phyloP scores from a whole-genome alignment of 2,329 filamentous ascomycete genomes.

The Neofusicoccum sp. region DNA sequence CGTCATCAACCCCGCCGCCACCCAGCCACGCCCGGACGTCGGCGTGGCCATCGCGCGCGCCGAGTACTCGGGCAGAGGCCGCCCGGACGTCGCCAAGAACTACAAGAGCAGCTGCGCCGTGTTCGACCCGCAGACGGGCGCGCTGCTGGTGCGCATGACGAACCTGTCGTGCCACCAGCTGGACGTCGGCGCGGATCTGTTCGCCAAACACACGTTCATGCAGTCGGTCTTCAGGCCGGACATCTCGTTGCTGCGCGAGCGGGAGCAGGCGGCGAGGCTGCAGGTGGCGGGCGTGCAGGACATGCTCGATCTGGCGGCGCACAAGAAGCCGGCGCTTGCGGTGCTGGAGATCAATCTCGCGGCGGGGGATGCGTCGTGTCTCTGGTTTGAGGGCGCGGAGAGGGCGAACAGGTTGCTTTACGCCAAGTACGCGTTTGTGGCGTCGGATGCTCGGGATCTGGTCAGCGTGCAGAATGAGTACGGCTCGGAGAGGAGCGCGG shows the following conservation, averaged over 20 bases:
- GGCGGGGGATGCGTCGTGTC: slow-evolving; percentile 21
- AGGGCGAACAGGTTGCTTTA: not conserved
- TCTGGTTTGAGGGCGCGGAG: not conserved
- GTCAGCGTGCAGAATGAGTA: not conserved
- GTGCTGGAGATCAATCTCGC: slow-evolving; percentile 39
- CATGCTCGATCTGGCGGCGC: slow-evolving; percentile 39
- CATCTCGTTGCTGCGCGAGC: slow-evolving; percentile 24
- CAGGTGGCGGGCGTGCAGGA: slow-evolving; percentile 13
- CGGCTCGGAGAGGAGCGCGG: slow-evolving; percentile 5
- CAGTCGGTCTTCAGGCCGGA: slow-evolving; percentile 29
- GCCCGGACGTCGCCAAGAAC: slow-evolving; percentile 24
- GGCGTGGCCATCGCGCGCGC: slow-evolving; percentile 2
- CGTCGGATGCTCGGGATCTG: slow-evolving; percentile 2
- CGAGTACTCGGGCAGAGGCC: slow-evolving; percentile 24
- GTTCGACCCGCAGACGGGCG: slow-evolving; percentile 15
- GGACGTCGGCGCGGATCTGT: slow-evolving; percentile 23
- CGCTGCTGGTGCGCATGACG: slow-evolving; percentile 27
- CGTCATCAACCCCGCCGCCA: slow-evolving; percentile 23
- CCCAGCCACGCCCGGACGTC: not conserved
- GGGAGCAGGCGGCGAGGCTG: not conserved
- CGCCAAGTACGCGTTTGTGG: not conserved
- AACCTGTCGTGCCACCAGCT: slow-evolving; percentile 28
- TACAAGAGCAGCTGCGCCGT: slow-evolving; percentile 17
- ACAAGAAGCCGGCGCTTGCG: slow-evolving; percentile 38
- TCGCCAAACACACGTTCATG: slow-evolving; percentile 23